Percentiles rank a stretch among this genome's conserved stretches.
These are phyloP conservation scores for Xylaria flabelliformis DNA, from an alignment of 495 filamentous ascomycete species.

Conservation along the genomic window DNA sequence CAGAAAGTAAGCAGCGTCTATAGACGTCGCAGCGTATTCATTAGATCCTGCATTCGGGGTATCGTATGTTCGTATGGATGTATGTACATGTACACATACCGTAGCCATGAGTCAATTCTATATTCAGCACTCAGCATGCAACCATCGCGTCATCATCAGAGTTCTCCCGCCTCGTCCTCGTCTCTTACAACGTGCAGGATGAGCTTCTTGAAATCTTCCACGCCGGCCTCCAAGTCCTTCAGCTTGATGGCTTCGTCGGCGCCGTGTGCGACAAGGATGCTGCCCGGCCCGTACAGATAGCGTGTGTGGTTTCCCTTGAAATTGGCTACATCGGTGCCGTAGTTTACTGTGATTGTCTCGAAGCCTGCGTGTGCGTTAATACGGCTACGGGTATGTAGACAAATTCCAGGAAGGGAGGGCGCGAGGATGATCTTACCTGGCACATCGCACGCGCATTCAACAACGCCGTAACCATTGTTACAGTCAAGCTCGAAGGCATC, in stretches of 20 bases:
- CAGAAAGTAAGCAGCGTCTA: background rate
- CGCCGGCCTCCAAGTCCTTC: conserved; percentile 69
- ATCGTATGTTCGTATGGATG: conserved; percentile 28
- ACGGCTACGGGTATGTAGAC: background rate
- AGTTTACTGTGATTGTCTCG: conserved; percentile 79
- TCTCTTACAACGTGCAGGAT: conserved; percentile 63
- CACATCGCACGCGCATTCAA: conserved; percentile 80
- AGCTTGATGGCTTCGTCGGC: conserved; percentile 81
- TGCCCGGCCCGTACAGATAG: conserved; percentile 90
- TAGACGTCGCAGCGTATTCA: background rate
- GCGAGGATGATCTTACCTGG: conserved; percentile 53
- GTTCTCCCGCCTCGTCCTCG: conserved; percentile 21
- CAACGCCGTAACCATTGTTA: conserved; percentile 68
- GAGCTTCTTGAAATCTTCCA: conserved; percentile 73
- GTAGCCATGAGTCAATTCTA: background rate
- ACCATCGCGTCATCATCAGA: conserved; percentile 1
- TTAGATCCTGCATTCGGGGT: conserved; percentile 11
- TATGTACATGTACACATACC: conserved; percentile 23
- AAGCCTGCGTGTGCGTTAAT: conserved; percentile 59
- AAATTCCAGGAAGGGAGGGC: conserved; percentile 8
- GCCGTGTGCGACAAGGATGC: conserved; percentile 86
- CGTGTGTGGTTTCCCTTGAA: conserved; percentile 73
- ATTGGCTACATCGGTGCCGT: conserved; percentile 90
- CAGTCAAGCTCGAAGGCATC: conserved; percentile 68
- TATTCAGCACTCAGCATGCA: background rate